Percentiles rank a stretch among this genome's conserved stretches.
These are phyloP conservation scores for Monocercomonoides exilis DNA, from an alignment of 78 protist genomes.

Conservation along the genomic window DNA sequence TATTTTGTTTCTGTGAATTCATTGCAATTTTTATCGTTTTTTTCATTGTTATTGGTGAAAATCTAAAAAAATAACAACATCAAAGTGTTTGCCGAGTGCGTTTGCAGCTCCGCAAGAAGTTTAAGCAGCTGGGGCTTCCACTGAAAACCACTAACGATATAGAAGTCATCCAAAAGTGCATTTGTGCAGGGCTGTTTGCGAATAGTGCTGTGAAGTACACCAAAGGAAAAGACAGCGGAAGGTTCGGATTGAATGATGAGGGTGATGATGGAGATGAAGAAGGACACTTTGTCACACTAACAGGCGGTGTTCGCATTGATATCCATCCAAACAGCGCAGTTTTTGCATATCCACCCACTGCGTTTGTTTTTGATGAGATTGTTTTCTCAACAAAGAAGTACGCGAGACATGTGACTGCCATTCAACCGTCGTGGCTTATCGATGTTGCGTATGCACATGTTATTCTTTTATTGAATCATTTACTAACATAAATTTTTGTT, in stretches of 20 bases:
- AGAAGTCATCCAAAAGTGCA: background rate
- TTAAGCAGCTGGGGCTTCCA: background rate
- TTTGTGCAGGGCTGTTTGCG: background rate
- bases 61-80: no score
- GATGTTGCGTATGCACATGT: background rate
- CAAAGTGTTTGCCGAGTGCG: background rate
- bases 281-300: no score
- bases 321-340: background rate
- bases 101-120: background rate
- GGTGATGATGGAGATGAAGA: no score
- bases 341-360: background rate
- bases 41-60: background rate
- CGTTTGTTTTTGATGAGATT: background rate
- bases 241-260: no score
- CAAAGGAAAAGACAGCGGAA: no score
- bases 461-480: no score
- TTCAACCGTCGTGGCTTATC: background rate
- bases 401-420: background rate
- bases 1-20: no score
- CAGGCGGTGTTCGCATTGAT: background rate
- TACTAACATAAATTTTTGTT: no score
- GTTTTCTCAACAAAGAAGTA: background rate
- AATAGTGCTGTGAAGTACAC: background rate
- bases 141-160: background rate
- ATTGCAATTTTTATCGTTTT: no score